Percentiles rank a stretch among this genome's conserved stretches.
These are phyloP conservation scores for Taphrina flavorubra DNA, from an alignment of 1,139 yeast species.

Conservation along the genomic window DNA sequence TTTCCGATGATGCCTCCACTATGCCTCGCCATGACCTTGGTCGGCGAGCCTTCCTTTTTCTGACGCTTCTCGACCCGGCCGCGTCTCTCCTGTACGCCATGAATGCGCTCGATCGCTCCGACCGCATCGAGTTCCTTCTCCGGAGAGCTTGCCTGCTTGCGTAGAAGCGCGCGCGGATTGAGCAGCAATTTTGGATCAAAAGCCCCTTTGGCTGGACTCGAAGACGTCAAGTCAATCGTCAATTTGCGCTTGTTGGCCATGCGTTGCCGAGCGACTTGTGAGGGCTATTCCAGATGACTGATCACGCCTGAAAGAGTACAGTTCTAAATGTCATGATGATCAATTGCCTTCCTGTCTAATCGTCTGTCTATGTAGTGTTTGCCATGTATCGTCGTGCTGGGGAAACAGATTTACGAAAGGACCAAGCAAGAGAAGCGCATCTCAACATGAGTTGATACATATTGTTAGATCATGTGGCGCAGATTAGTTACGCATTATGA, in stretches of 20 bases:
- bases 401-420: no score
- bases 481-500: background rate
- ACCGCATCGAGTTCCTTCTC: slow-evolving; percentile 37
- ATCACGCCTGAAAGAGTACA: background rate
- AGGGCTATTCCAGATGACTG: background rate
- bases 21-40: background rate
- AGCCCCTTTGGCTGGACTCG: slow-evolving; percentile 24
- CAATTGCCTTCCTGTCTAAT: background rate
- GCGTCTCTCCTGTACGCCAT: slow-evolving; percentile 36
- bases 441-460: no score
- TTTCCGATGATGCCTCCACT: slow-evolving; percentile 36
- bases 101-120: slow-evolving; percentile 28
- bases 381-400: no score
- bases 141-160: slow-evolving; percentile 28
- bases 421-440: no score
- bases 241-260: slow-evolving; percentile 22
- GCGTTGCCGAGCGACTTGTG: no score
- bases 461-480: background rate
- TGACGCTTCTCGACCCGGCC: slow-evolving; percentile 19
- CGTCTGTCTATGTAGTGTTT: no score
- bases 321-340: background rate
- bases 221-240: slow-evolving; percentile 31
- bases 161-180: slow-evolving; percentile 30
- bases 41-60: slow-evolving; percentile 31
- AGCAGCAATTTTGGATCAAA: slow-evolving; percentile 33